Percentiles rank a stretch among this genome's conserved stretches.
Conservation (phyloP, 2,329 filamentous ascomycete genomes). For the Westerdykella sp. region DNA sequence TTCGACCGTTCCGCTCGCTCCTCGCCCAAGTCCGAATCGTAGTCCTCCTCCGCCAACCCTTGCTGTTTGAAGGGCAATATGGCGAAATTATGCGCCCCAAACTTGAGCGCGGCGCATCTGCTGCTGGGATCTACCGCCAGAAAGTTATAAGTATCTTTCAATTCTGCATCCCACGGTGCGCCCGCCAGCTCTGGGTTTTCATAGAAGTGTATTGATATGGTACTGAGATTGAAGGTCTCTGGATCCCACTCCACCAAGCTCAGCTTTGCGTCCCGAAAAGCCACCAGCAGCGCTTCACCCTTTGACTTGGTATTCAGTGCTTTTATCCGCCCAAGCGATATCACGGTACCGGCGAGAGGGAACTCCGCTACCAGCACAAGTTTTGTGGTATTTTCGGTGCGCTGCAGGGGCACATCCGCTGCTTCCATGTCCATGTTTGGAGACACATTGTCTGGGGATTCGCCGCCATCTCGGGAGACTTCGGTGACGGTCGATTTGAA, state of each 20-base stretch:
- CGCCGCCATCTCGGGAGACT: conserved; percentile 39
- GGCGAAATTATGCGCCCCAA: conserved; percentile 80
- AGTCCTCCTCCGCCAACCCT: conserved; percentile 86
- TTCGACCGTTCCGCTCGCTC: conserved; percentile 25
- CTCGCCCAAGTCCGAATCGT: conserved; percentile 75
- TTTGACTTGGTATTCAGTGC: conserved; percentile 66
- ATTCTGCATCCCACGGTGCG: conserved; percentile 71
- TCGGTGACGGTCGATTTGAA: conserved; percentile 62
- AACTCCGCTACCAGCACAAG: conserved; percentile 82
- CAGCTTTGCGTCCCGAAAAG: conserved; percentile 85
- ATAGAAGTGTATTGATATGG: conserved; percentile 95
- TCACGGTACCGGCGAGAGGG: conserved; percentile 74
- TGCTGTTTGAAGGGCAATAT: conserved; percentile 86
- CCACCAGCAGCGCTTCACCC: conserved; percentile 75
- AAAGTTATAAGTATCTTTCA: conserved; percentile 71
- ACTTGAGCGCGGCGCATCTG: conserved; percentile 90
- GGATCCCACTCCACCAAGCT: conserved; percentile 93
- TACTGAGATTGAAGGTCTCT: conserved; percentile 69
- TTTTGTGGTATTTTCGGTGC: conserved; percentile 64
- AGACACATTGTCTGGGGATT: conserved; percentile 34
- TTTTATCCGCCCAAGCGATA: conserved; percentile 73
- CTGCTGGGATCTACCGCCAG: conserved; percentile 85
- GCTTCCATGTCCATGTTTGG: conserved; percentile 48
- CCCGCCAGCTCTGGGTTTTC: conserved; percentile 85
- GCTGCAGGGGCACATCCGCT: conserved; percentile 43